Evolutionary conservation across 805 yeast species (phyloP).

Genomic region (Saccharomycopsis amapae): DNA sequence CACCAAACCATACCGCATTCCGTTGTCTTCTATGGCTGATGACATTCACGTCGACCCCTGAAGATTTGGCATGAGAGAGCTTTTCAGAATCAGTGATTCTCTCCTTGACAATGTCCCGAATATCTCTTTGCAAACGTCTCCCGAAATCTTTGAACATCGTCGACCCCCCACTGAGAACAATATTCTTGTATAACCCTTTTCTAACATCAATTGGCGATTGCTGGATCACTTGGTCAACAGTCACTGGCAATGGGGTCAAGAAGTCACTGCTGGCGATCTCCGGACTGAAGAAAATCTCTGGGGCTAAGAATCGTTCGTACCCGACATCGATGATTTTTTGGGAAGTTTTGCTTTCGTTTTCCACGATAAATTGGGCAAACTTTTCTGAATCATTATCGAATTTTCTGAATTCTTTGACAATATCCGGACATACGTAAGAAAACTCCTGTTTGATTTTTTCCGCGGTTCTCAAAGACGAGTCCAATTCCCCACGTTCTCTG

Average conservation of each 20-base stretch:
- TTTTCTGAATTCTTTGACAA: conserved; percentile 91
- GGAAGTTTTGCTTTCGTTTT: conserved; percentile 61
- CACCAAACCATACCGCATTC: conserved; percentile 99
- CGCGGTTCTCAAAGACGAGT: conserved; percentile 90
- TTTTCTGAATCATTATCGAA: conserved; percentile 91
- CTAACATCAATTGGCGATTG: conserved; percentile 96
- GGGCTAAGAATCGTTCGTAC: conserved; percentile 95
- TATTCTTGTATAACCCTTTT: conserved; percentile 90
- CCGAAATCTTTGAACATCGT: conserved; percentile 99
- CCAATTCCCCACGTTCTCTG: conserved; percentile 95
- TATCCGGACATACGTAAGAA: conserved; percentile 96
- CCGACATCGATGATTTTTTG: conserved; percentile 82
- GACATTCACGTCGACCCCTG: conserved; percentile 96
- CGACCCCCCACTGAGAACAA: conserved; percentile 94
- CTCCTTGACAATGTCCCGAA: conserved; percentile 78
- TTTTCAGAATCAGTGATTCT: conserved; percentile 79
- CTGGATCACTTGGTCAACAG: conserved; percentile 92
- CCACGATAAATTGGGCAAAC: conserved; percentile 88
- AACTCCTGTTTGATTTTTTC: conserved; percentile 94
- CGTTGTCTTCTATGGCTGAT: conserved; percentile 95
- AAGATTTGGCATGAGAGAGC: conserved; percentile 60
- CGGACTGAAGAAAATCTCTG: conserved; percentile 98
- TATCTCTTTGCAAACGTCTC: conserved; percentile 92
- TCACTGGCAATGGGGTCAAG: conserved; percentile 92
- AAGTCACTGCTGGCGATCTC: conserved; percentile 94